phyloP scores from a whole-genome alignment of 2,329 filamentous ascomycete genomes.

The Nemania diffusa region DNA sequence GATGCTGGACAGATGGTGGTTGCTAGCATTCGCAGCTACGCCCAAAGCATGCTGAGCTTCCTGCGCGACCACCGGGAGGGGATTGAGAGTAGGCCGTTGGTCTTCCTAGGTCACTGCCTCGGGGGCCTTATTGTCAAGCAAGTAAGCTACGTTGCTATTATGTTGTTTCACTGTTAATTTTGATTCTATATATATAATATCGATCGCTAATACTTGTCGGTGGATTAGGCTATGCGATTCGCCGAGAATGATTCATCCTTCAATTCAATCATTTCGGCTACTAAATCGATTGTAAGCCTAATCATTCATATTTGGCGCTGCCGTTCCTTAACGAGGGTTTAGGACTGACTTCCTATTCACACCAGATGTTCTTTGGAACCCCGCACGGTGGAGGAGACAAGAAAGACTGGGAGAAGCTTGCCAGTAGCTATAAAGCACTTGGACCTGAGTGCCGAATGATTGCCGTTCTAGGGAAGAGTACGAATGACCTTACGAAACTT shows the following conservation, averaged over 20 bases:
- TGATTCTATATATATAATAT: neutral
- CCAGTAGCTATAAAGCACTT: neutral
- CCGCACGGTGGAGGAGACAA: neutral
- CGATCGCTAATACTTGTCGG: neutral
- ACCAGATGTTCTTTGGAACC: conserved; percentile 21
- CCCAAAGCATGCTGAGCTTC: no score
- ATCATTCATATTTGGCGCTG: no score
- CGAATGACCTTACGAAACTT: neutral
- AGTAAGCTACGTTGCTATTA: neutral
- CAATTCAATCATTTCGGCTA: neutral
- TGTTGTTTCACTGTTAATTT: no score
- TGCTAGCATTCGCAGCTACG: conserved; percentile 11
- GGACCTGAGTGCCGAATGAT: neutral
- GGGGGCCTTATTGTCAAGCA: conserved; percentile 17
- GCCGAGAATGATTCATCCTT: neutral
- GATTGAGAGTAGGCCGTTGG: neutral
- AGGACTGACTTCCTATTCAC: no score
- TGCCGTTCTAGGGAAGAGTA: neutral
- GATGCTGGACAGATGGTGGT: neutral
- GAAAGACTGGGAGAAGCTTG: neutral
- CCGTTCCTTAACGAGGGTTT: no score
- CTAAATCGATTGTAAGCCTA: conserved; percentile 9
- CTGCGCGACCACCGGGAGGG: no score
- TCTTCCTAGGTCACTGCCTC: conserved; percentile 22
- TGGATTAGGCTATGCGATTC: conserved; percentile 10